phyloP scores from a whole-genome alignment of 345 rosid species.

The Mercurialis annua region DNA sequence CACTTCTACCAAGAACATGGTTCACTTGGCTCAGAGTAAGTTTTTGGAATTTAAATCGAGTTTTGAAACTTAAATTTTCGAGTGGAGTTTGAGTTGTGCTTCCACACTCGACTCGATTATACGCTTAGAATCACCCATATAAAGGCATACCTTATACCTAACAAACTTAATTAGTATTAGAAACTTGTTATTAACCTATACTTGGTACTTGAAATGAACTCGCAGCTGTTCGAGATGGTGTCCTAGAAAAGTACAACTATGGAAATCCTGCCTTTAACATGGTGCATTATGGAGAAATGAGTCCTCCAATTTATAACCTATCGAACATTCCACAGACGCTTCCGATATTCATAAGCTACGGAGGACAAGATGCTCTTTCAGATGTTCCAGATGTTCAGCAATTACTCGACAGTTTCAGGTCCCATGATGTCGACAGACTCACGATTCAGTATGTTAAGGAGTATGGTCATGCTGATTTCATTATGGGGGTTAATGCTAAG shows the following conservation, averaged over 20 bases:
- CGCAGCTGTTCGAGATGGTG: slow-evolving; percentile 65
- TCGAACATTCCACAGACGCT: slow-evolving; percentile 68
- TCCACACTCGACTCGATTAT: no score
- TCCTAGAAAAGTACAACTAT: slow-evolving; percentile 66
- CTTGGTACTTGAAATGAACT: not conserved
- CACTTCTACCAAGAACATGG: slow-evolving; percentile 77
- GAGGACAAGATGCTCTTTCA: slow-evolving; percentile 64
- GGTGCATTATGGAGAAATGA: slow-evolving; percentile 56
- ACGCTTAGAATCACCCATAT: no score
- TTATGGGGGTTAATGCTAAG: slow-evolving; percentile 80
- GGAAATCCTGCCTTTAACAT: slow-evolving; percentile 45
- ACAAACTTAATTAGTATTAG: no score
- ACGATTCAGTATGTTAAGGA: slow-evolving; percentile 53
- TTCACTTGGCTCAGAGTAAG: slow-evolving; percentile 87
- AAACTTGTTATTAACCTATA: no score
- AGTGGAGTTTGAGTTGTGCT: no score
- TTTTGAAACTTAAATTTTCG: no score
- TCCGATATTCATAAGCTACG: slow-evolving; percentile 74
- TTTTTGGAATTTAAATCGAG: no score
- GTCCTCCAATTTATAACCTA: slow-evolving; percentile 66
- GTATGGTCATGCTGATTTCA: slow-evolving; percentile 85
- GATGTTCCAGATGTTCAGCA: slow-evolving; percentile 57
- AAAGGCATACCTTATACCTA: no score
- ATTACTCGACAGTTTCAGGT: slow-evolving; percentile 58
- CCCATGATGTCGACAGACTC: slow-evolving; percentile 62